Conservation (phyloP, 164 flowering plant genomes). For the grape (Vitis vinifera) region ASM3070453v1 NC_081819.1:17265501-17266000, state of each 20-base stretch:
- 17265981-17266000: too few species aligned
- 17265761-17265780: slow-evolving; percentile 49
- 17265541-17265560: too few species aligned
- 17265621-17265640: too few species aligned
- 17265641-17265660: too few species aligned
- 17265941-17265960: slow-evolving; percentile 29
- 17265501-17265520: too few species aligned
- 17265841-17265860: slow-evolving; percentile 53
- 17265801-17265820: slow-evolving; percentile 42
- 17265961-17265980: slow-evolving; percentile 4
- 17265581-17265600: too few species aligned
- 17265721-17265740: slow-evolving; percentile 55
- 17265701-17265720: slow-evolving; percentile 74
- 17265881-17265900: slow-evolving; percentile 39
- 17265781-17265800: slow-evolving; percentile 29
- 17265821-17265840: slow-evolving; percentile 52
- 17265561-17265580: too few species aligned
- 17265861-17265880: slow-evolving; percentile 47
- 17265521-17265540: too few species aligned
- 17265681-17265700: slow-evolving; percentile 90
- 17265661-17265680: slow-evolving; percentile 58
- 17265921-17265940: slow-evolving; percentile 41
- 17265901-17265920: slow-evolving; percentile 51
- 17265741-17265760: slow-evolving; percentile 40
- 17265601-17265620: slow-evolving; percentile 24